Conservation (phyloP, 2,329 filamentous ascomycete species). For the Alternaria burnsii region DNA sequence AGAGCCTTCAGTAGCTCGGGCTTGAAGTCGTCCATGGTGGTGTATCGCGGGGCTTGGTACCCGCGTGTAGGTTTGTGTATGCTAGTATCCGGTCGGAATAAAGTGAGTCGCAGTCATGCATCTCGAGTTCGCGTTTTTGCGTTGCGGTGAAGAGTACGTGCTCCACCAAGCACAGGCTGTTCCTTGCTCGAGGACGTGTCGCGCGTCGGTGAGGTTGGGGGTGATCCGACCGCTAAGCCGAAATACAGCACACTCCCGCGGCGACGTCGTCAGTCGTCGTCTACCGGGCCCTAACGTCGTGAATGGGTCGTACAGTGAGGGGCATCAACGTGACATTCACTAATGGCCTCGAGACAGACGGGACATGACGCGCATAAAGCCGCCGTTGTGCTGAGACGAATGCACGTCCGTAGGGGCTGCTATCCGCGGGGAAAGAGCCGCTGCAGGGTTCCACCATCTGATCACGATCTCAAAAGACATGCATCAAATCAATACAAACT, state of each 20-base stretch:
- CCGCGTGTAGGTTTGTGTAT: constrained; percentile 24
- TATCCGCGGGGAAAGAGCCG: constrained; percentile 29
- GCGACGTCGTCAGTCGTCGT: constrained; percentile 9
- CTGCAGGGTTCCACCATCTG: constrained; percentile 14
- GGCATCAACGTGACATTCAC: constrained; percentile 1
- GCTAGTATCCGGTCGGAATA: constrained; percentile 19
- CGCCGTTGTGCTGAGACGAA: constrained; percentile 34
- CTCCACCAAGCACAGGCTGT: constrained; percentile 22
- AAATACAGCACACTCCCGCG: constrained; percentile 23
- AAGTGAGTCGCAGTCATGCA: constrained; percentile 35
- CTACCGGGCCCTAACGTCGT: neutral
- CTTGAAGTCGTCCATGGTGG: constrained; percentile 51
- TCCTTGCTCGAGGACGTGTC: constrained; percentile 21
- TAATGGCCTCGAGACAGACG: constrained; percentile 1
- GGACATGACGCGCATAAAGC: constrained; percentile 31
- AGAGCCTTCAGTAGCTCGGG: constrained; percentile 51
- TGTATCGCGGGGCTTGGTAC: constrained; percentile 26
- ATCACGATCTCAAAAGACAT: neutral
- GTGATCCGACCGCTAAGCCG: constrained; percentile 30
- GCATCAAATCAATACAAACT: neutral
- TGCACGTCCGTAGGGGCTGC: constrained; percentile 26
- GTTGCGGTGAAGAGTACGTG: constrained; percentile 20
- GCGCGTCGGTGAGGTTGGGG: constrained; percentile 34
- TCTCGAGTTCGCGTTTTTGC: constrained; percentile 34
- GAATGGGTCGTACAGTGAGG: neutral